phyloP scores from a whole-genome alignment of 2,329 filamentous ascomycete species.

The Pestalotiopsis sp. region DNA sequence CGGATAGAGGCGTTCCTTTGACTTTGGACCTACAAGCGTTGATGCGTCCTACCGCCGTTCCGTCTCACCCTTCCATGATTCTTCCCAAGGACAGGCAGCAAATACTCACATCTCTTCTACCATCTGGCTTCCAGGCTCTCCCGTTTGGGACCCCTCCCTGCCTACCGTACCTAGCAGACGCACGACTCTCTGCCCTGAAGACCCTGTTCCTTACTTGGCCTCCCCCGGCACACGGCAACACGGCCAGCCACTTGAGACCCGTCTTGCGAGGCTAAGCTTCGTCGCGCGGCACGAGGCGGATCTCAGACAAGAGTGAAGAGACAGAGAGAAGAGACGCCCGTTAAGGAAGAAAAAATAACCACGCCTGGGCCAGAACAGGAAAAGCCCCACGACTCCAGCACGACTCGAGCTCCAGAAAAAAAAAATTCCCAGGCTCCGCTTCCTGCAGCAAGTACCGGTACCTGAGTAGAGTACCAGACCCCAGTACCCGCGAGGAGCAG shows the following conservation, averaged over 20 bases:
- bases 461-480: background rate
- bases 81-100: background rate
- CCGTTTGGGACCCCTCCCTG: background rate
- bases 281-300: conserved; percentile 2
- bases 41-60: background rate
- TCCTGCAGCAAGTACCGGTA: conserved; percentile 3
- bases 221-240: background rate
- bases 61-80: background rate
- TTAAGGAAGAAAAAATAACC: background rate
- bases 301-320: conserved; percentile 1
- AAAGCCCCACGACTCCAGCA: conserved; percentile 1
- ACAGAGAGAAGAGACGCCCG: background rate
- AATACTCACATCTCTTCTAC: background rate
- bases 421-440: background rate
- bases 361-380: background rate
- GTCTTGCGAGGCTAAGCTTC: conserved; percentile 3
- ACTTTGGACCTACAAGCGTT: background rate
- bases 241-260: background rate
- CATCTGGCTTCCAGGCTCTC: background rate
- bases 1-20: background rate
- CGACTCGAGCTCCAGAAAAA: conserved; percentile 4
- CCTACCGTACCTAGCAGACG: background rate
- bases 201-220: background rate
- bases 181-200: background rate
- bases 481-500: too few species aligned